Base-by-base conservation (phyloP, 1,284 basidiomycete species). In the Rhizoctonia solani region DNA sequence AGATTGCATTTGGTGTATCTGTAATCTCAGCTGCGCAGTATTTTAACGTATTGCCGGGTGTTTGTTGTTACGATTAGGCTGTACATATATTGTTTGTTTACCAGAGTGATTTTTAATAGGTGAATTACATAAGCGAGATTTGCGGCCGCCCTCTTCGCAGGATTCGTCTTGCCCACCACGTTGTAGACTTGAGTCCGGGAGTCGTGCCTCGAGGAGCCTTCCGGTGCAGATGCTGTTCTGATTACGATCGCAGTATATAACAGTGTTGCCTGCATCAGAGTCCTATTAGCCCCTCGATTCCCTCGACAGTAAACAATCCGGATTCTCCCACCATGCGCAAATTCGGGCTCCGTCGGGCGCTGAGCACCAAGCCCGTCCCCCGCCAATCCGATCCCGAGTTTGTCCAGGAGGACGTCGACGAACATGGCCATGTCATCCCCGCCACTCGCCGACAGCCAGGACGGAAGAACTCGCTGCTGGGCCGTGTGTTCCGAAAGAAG, bases 311-410 rank as follows among this genome's bases (percentile, higher is more conserved):
- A n/a, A 39, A 25, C 59, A 41, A 8, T 21, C 34, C n/a, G 11
- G 44, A 41, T 49, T 19, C n/a, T 53, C 19, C 25, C 59, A 49
- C 27, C n/a, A 65, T 65, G 59, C 44, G 30, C 27, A 65, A 65
- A 19, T 65, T 65, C 16, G 59, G 59, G 2, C 21, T 65, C 14
- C 59, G 59, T 53, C 59, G 59, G 9, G 59, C 59, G 1, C 39
- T 65, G n/a, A 65, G 61, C 50, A 66, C 61, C 52, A 66, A 66
- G 52, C 52, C 37, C 29, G 61, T 66, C 6, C 61, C 61, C 42
- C 61, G 61, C 61, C 13, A 50, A 19, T 41, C 47, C 11, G 61
- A 66, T 29, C 61, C 61, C 21, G 52, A 44, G 32, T 66, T 66
- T 25, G 42, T 66, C 25, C 61, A 66, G 37, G 61, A 66, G 23